Conservation (phyloP, 176 grass and related monocot species). For the Carex parvula region DNA sequence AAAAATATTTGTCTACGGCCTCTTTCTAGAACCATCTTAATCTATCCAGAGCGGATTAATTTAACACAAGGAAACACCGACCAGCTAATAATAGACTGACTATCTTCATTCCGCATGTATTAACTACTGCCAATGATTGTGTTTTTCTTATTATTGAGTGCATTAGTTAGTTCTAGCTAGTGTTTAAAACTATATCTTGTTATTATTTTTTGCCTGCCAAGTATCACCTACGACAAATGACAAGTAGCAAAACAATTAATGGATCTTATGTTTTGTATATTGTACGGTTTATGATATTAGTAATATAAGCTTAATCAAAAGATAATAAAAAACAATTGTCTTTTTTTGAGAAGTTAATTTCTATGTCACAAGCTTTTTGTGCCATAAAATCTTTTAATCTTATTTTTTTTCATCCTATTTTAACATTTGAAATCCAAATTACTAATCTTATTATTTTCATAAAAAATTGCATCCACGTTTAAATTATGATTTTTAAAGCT, state of each 20-base stretch:
- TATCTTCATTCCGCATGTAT: background rate
- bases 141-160: background rate
- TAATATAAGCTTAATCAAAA: background rate
- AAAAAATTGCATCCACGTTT: no score
- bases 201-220: background rate
- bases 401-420: background rate
- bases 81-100: conserved; percentile 18
- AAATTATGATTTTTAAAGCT: background rate
- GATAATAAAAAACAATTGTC: background rate
- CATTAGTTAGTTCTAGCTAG: background rate
- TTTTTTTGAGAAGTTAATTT: background rate
- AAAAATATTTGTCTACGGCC: background rate
- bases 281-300: background rate
- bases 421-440: background rate
- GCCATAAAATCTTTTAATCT: background rate
- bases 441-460: no score
- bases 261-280: background rate
- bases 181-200: conserved; percentile 8
- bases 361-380: background rate
- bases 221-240: background rate
- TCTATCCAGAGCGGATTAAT: conserved; percentile 13
- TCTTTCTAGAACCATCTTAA: conserved; percentile 9
- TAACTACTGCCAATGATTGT: background rate
- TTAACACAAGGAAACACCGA: conserved; percentile 12
- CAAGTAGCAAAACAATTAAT: background rate